phyloP scores from a whole-genome alignment of 2,329 filamentous ascomycete species.

The Didymella pomorum region DNA sequence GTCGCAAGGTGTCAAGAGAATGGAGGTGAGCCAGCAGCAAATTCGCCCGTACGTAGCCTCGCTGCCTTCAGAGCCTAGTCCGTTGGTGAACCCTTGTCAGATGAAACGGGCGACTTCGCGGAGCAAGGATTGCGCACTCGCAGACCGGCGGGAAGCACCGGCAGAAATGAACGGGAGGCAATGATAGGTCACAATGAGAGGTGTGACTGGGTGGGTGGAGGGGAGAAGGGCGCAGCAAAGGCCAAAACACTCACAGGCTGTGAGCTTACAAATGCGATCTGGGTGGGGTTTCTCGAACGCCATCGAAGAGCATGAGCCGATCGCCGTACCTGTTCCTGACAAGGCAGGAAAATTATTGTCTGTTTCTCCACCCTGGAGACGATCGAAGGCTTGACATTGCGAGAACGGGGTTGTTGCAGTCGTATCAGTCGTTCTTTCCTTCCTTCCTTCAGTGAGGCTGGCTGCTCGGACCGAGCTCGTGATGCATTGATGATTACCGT shows the following conservation, averaged over 20 bases:
- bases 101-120: constrained; percentile 29
- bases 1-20: constrained; percentile 17
- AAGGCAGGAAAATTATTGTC: constrained; percentile 14
- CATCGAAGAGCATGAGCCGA: constrained; percentile 27
- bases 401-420: not conserved
- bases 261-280: constrained; percentile 29
- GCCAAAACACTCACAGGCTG: constrained; percentile 17
- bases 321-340: constrained; percentile 30
- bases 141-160: constrained; percentile 25
- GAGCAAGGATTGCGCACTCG: constrained; percentile 25
- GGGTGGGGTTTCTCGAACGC: constrained; percentile 36
- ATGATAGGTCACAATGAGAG: constrained; percentile 24
- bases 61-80: constrained; percentile 19
- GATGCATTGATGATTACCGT: not conserved
- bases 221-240: constrained; percentile 33
- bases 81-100: constrained; percentile 20
- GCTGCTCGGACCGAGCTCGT: constrained; percentile 8
- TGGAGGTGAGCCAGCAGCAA: constrained; percentile 26
- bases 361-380: not conserved
- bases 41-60: constrained; percentile 23
- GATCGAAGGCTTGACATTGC: not conserved
- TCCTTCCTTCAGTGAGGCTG: constrained; percentile 2
- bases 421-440: not conserved
- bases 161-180: constrained; percentile 16
- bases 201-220: constrained; percentile 19